Base-by-base conservation (phyloP, 2,329 filamentous ascomycete genomes). In the Grosmannia clavigera region DNA sequence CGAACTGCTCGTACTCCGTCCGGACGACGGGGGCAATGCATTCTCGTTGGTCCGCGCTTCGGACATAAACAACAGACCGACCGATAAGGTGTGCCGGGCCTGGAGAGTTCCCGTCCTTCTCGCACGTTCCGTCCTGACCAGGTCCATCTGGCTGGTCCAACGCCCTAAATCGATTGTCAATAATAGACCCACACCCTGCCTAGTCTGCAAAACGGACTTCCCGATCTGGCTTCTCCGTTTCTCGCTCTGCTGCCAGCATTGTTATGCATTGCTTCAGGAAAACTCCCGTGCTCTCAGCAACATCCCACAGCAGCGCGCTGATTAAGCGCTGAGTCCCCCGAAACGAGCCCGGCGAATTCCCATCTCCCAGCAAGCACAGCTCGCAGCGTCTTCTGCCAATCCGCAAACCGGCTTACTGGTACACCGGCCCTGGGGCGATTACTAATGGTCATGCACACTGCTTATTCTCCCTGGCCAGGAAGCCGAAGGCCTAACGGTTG, bases 1-100 rank as follows among this genome's bases (percentile, higher is more conserved):
- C 33, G 33, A 35, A 9, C 33, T 16, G 38, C 14, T 40, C 38
- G 38, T 14, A 40, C 2, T 14, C 38, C 38, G 38, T 40, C 38
- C 38, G 43, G 19, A 19, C 43, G 16, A 46, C 43, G 43, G 43
- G 43, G 43, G 43, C 43, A 46, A n/a, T 46, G 43, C 43, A 19
- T 29, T 57, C 46, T 60, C 54, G 60, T 59, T 61, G 60, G 60
- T 50, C 58, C 60, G 60, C 60, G 58, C 38, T 60, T 61, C 62
- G 62, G 62, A 61, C 62, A 60, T 61, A 61, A 60, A 58, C 33
- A 60, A 60, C 55, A 59, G 51, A 33, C 62, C 60, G 60, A 63
- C 56, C 58, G 58, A 59, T 61, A 59, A 59, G 54, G 38, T 29
- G 25, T 25, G 5, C 50, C 59, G 55, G 59, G 55, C 55, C 29